These are phyloP conservation scores for Psidium guajava DNA, from an alignment of 345 rosid species.

Conservation along the genomic window DNA sequence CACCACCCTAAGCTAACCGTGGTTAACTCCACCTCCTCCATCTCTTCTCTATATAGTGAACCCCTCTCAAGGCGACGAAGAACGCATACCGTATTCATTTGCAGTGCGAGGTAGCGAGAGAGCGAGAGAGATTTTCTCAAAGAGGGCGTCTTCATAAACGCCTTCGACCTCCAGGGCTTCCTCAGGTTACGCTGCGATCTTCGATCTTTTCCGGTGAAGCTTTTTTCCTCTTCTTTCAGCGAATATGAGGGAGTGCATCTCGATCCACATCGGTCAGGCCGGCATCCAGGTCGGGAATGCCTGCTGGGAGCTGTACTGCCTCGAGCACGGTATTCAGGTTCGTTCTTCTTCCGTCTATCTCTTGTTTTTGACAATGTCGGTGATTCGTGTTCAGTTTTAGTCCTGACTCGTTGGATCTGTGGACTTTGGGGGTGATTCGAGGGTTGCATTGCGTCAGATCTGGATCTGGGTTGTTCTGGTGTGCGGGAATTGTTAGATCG, in stretches of 20 bases:
- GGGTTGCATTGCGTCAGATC: too few relatives aligned
- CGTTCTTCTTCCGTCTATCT: not conserved
- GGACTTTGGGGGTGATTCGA: too few relatives aligned
- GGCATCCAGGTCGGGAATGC: constrained; percentile 80
- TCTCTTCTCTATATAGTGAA: not conserved
- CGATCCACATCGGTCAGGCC: constrained; percentile 74
- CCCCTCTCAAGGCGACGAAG: not conserved
- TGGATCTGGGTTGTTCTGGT: too few relatives aligned
- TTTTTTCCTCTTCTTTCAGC: not conserved
- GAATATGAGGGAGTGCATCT: constrained; percentile 65
- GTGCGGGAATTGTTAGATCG: too few relatives aligned
- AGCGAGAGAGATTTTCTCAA: not conserved
- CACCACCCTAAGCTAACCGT: not conserved
- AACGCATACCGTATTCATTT: not conserved
- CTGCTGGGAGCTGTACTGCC: constrained; percentile 63
- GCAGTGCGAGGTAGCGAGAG: too few relatives aligned
- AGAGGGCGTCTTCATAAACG: constrained; percentile 55
- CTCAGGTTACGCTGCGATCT: not conserved
- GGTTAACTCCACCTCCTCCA: not conserved
- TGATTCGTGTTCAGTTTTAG: not conserved
- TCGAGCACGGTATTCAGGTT: constrained; percentile 75
- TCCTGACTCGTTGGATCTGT: not conserved
- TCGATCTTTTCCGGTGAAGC: not conserved
- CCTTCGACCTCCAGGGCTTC: not conserved
- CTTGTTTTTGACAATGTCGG: not conserved